Evolutionary conservation across 2,329 filamentous ascomycete genomes (phyloP).

Genomic region (Chalaropsis ovoidea): DNA sequence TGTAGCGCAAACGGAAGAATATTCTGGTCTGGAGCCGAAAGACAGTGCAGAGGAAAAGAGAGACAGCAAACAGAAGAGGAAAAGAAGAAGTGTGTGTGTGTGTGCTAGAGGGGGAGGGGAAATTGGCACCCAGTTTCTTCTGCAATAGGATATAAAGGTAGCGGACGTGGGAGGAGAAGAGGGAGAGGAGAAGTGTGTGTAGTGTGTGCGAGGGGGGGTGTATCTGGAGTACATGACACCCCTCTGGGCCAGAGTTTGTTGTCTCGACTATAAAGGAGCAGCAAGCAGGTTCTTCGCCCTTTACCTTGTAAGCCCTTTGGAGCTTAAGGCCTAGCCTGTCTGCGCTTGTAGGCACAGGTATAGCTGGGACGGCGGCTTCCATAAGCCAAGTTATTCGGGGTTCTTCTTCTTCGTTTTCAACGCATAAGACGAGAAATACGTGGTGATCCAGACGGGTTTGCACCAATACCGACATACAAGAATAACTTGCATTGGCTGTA

Average conservation of each 20-base stretch:
- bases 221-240: not conserved
- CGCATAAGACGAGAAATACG: not conserved
- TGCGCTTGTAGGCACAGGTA: not conserved
- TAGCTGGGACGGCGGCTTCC: not conserved
- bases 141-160: not conserved
- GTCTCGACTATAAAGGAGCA: not conserved
- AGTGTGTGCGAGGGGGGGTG: not conserved
- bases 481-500: conserved; percentile 4
- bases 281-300: not conserved
- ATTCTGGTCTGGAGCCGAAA: not conserved
- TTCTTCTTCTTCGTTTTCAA: not conserved
- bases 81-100: not conserved
- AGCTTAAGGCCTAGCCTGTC: not conserved
- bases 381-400: too few species aligned
- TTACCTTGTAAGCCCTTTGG: conserved; percentile 2
- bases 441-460: not conserved
- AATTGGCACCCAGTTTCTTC: conserved; percentile 8
- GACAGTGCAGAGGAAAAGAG: not conserved
- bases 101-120: conserved; percentile 27
- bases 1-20: not conserved
- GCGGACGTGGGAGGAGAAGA: not conserved
- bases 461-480: conserved; percentile 5
- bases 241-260: not conserved
- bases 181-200: not conserved
- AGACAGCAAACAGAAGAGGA: not conserved